Base-by-base conservation (phyloP, 306 rosid species). In the Coriaria nepalensis region DNA sequence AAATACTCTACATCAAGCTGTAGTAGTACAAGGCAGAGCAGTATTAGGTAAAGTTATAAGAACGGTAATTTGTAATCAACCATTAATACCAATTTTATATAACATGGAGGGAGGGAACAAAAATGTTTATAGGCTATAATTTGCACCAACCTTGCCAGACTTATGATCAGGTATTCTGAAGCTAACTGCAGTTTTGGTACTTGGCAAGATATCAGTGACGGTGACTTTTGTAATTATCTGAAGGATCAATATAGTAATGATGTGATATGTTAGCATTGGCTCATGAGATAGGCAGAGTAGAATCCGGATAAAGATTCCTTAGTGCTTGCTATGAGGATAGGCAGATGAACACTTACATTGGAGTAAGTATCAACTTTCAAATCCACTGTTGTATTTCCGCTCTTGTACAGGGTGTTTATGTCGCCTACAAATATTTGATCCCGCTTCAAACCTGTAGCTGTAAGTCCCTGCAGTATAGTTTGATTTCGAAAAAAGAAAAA, bases 81-180 rank as follows among this genome's bases (percentile, higher is more conserved):
- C 29, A 20, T 20, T 20, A 8, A 37, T 43, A 9, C 4, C 10
- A 41, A 13, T 10, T 10, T 6, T 4, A 41, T 13, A 41, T 9
- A 41, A 41, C 45, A 41, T 5, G 15, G 7, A 43, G 0, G 5
- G 47, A 20, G 47, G 47, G 41, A 47, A n/a, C n/a, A n/a, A n/a
- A n/a, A n/a, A n/a, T n/a, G n/a, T n/a, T n/a, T n/a, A n/a, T n/a
- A n/a, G n/a, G n/a, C 29, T 20, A 20, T 1, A 1, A 20, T 20
- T 40, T 38, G 10, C 45, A 69, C 86, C 49, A 70, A 83, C 96
- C 88, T 83, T 88, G 71, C 96, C 93, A 40, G 96, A 88, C 79
- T 78, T 83, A 64, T 83, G 92, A 74, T 83, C 96, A 4, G 96
- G 96, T 66, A 88, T 70, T 51, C 36, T 76, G 80, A 88, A 88